A percentile compares a stretch with the other conserved stretches of the same genome.
phyloP scores from a whole-genome alignment of 2,329 filamentous ascomycete species.

The Penicillium decumbens region DNA sequence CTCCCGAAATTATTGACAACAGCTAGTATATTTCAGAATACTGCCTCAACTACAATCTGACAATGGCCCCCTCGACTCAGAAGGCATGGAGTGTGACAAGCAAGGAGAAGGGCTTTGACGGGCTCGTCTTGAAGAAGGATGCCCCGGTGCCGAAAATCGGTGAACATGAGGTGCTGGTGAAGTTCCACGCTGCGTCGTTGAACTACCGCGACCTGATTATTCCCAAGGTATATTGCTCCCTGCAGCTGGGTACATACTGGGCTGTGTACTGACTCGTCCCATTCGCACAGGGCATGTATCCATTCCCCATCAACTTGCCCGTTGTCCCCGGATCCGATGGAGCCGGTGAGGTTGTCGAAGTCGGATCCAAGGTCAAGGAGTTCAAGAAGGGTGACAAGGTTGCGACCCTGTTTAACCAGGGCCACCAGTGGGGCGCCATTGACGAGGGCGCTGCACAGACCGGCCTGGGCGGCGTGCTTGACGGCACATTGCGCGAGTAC shows the following conservation, averaged over 20 bases:
- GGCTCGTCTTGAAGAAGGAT: conserved; percentile 50
- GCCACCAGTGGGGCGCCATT: conserved; percentile 50
- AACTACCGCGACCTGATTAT: conserved; percentile 51
- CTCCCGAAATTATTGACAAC: neutral
- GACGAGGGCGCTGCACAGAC: conserved; percentile 40
- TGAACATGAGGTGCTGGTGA: conserved; percentile 68
- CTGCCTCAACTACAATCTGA: neutral
- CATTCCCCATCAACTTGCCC: conserved; percentile 30
- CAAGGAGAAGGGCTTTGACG: conserved; percentile 54
- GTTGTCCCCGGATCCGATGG: conserved; percentile 36
- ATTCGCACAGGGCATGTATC: conserved; percentile 28
- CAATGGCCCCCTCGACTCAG: conserved; percentile 32
- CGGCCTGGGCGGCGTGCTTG: conserved; percentile 63
- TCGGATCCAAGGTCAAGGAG: conserved; percentile 53
- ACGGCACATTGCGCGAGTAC: conserved; percentile 65
- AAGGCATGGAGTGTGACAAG: conserved; percentile 54
- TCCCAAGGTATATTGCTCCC: conserved; percentile 34
- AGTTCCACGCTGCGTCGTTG: conserved; percentile 50
- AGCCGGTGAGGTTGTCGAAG: conserved; percentile 46
- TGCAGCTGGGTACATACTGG: neutral
- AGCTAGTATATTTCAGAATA: neutral
- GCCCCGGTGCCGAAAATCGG: conserved; percentile 57
- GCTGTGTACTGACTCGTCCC: neutral
- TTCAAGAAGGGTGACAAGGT: conserved; percentile 59
- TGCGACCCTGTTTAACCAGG: conserved; percentile 55